Evolutionary conservation across 108 stramenopile species (phyloP), one percentile per base, ranked within the genome.

Genomic region (Cyclotella baltica): DNA sequence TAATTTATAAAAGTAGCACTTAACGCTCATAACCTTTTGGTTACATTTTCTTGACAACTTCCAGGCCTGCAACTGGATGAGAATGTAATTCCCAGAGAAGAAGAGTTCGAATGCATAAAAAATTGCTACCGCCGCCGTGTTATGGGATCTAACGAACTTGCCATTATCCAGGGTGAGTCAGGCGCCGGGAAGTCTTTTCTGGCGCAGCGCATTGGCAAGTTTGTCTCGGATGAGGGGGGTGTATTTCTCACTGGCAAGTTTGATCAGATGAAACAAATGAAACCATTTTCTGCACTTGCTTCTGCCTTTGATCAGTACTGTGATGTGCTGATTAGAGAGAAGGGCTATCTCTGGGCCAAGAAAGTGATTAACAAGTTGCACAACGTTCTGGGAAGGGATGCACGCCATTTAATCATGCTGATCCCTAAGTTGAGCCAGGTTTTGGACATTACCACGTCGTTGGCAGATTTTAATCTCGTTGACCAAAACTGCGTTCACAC

Each of bases 221-320:
- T 25, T 19, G 10, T 53, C 31, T 55, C 29, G 19, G 5, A 15
- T 33, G 8, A 31, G 13, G 61, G 61, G 5, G 69, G 67, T 27
- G 22, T 57, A 33, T 51, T 76, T 18, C 16, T 76, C n/a, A 20
- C 67, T 35, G 75, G 75, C 0, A 67, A 68, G 29, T 76, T 55
- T 25, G 75, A 76, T 57, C 25, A 67, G 20, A 28, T 63, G 34
- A 31, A 48, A 52, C 57, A 63, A 43, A 23, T 53, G 3, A n/a
- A 37, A 16, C 75, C 75, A 5, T 57, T 76, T 29, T 35, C 28
- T 34, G 53, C 75, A 16, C 27, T 76, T 18, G 67, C 52, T 27
- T 67, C 57, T 15, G 53, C 53, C 5, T 55, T 55, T 19, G 22
- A 20, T 23, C 40, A 43, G 13, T 43, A 43, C 40, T 43, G 40